Conservation (phyloP, 345 rosid genomes). For the Passiflora organensis region DNA sequence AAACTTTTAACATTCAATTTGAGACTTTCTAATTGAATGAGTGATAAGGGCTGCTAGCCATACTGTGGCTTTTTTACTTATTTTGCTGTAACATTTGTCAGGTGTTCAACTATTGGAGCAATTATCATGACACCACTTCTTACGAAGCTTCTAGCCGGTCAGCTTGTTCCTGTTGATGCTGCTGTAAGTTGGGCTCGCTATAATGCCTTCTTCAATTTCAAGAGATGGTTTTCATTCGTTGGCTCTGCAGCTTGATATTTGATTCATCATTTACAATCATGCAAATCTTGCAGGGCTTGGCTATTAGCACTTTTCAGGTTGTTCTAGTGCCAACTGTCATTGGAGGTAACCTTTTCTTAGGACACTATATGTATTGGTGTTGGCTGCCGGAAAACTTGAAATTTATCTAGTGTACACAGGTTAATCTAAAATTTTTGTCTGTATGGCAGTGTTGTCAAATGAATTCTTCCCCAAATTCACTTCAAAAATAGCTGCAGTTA, state of each 20-base stretch:
- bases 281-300: slow-evolving; percentile 63
- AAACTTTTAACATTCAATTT: background rate
- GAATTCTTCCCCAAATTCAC: slow-evolving; percentile 94
- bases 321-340: slow-evolving; percentile 80
- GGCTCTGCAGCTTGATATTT: background rate
- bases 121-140: slow-evolving; percentile 97
- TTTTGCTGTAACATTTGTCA: slow-evolving; percentile 21
- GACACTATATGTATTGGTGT: background rate
- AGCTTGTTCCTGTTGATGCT: slow-evolving; percentile 98
- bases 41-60: too few relatives aligned
- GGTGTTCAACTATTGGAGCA: slow-evolving; percentile 97
- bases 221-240: background rate
- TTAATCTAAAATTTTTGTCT: slow-evolving; percentile 13
- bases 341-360: slow-evolving; percentile 50
- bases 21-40: background rate
- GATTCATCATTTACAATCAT: slow-evolving; percentile 7
- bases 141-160: slow-evolving; percentile 97
- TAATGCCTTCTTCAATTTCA: background rate
- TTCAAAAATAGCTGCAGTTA: slow-evolving; percentile 65
- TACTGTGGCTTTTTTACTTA: slow-evolving; percentile 5
- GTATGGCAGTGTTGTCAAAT: slow-evolving; percentile 67
- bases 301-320: slow-evolving; percentile 94
- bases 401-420: background rate
- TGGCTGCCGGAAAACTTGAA: slow-evolving; percentile 2
- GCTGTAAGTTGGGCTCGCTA: slow-evolving; percentile 46